Evolutionary conservation across 192 early-diverging fungal species (phyloP).

Genomic region (Piromyces sp.): DNA sequence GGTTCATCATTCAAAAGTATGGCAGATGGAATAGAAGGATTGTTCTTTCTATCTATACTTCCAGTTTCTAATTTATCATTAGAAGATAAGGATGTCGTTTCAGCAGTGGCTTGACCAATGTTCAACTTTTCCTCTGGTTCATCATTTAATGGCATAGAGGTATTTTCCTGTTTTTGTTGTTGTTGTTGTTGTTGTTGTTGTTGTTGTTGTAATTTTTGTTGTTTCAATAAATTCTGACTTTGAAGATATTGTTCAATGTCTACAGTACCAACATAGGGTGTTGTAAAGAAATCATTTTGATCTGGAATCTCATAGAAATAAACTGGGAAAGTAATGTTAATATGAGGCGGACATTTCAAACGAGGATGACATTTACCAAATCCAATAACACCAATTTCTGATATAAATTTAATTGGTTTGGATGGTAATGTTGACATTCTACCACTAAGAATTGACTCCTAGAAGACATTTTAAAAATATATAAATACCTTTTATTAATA

Average conservation of each 20-base stretch:
- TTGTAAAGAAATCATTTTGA: conserved; percentile 18
- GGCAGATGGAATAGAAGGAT: no score
- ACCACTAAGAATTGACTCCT: conserved; percentile 54
- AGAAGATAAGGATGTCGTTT: no score
- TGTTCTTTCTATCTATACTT: background rate
- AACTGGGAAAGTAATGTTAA: conserved; percentile 44
- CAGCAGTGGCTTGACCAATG: no score
- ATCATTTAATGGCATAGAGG: no score
- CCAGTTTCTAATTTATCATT: background rate
- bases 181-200: background rate
- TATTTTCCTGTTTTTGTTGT: background rate
- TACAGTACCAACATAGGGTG: conserved; percentile 61
- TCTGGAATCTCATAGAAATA: conserved; percentile 53
- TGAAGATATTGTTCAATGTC: conserved; percentile 22
- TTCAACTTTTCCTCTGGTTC: background rate
- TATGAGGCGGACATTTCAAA: conserved; percentile 49
- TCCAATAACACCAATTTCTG: conserved; percentile 52
- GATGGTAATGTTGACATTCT: conserved; percentile 61
- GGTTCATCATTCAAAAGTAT: background rate
- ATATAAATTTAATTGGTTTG: conserved; percentile 47
- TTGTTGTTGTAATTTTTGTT: background rate
- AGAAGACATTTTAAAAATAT: no score
- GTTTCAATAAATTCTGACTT: background rate
- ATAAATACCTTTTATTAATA: no score
- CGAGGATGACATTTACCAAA: conserved; percentile 40